Percentiles rank a stretch among this genome's conserved stretches.
These are phyloP conservation scores for Cladochytrium replicatum DNA, from an alignment of 192 early-diverging fungal species.

Conservation along the genomic window DNA sequence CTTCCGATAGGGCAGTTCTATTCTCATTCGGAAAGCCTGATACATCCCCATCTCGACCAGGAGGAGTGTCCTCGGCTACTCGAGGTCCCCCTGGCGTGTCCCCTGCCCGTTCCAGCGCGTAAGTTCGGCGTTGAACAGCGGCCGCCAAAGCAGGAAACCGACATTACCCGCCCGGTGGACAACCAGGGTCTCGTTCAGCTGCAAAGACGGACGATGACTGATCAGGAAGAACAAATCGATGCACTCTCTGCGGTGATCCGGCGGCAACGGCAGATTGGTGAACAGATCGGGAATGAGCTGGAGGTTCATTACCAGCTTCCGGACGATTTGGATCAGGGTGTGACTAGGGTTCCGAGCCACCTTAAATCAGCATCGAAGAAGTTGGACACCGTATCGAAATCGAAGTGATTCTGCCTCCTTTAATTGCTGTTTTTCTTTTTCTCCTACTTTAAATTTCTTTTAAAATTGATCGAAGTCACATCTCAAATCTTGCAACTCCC, in stretches of 20 bases:
- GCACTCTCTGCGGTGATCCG: slow-evolving; percentile 67
- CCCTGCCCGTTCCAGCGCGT: too few species aligned
- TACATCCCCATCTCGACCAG: too few species aligned
- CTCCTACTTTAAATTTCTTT: too few species aligned
- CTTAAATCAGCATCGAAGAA: slow-evolving; percentile 70
- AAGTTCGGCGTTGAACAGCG: too few species aligned
- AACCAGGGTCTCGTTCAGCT: slow-evolving; percentile 64
- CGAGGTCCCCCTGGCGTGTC: too few species aligned
- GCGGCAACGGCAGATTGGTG: slow-evolving; percentile 79
- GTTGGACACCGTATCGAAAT: slow-evolving; percentile 49
- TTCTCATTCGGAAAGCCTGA: too few species aligned
- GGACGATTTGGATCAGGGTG: slow-evolving; percentile 68
- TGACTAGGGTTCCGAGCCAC: slow-evolving; percentile 69
- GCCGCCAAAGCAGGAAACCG: slow-evolving; percentile 67
- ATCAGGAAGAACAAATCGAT: slow-evolving; percentile 72
- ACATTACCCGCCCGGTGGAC: slow-evolving; percentile 64
- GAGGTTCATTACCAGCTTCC: slow-evolving; percentile 84
- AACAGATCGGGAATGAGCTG: slow-evolving; percentile 79
- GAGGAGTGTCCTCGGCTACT: too few species aligned
- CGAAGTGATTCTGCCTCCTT: too few species aligned
- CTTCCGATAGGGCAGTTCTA: too few species aligned
- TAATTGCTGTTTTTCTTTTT: too few species aligned
- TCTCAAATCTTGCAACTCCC: too few species aligned
- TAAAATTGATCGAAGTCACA: too few species aligned
- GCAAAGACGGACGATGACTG: slow-evolving; percentile 66